Evolutionary conservation across 352 stramenopile genomes (phyloP).

Genomic region (Pythium plurisporium): DNA sequence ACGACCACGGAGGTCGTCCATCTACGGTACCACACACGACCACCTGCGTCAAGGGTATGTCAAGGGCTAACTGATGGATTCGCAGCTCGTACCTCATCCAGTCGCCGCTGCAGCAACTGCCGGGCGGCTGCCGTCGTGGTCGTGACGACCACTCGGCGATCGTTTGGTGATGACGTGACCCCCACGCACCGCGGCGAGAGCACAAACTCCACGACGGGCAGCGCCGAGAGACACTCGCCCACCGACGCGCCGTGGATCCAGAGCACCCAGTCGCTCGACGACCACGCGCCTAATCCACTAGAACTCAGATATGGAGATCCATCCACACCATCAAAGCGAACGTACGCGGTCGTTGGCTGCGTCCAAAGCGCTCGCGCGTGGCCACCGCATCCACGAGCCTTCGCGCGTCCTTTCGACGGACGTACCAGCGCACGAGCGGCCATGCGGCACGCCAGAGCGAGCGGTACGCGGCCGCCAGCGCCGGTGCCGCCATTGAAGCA

Average conservation of each 20-base stretch:
- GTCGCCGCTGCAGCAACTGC: conserved; percentile 29
- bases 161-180: conserved; percentile 3
- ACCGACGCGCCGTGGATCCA: conserved; percentile 79
- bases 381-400: conserved; percentile 28
- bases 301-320: not conserved
- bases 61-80: too few species aligned
- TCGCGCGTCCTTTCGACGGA: conserved; percentile 44
- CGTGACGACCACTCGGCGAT: conserved; percentile 45
- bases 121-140: conserved; percentile 67
- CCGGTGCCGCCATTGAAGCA: not conserved
- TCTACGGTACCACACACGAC: not conserved
- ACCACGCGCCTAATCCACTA: conserved; percentile 4
- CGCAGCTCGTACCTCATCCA: conserved; percentile 17
- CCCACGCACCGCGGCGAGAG: conserved; percentile 26
- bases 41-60: not conserved
- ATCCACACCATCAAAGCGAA: too few species aligned
- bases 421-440: conserved; percentile 51
- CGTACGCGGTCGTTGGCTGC: conserved; percentile 32
- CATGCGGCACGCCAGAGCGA: conserved; percentile 41
- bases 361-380: conserved; percentile 56
- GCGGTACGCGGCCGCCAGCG: conserved; percentile 33
- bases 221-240: conserved; percentile 62
- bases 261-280: not conserved
- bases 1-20: conserved; percentile 21
- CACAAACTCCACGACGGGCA: conserved; percentile 56